Percentiles rank a stretch among this genome's conserved stretches.
These are phyloP conservation scores for Saccharomyces paradoxus DNA, from an alignment of 805 yeast species.

Conservation along the genomic window DNA sequence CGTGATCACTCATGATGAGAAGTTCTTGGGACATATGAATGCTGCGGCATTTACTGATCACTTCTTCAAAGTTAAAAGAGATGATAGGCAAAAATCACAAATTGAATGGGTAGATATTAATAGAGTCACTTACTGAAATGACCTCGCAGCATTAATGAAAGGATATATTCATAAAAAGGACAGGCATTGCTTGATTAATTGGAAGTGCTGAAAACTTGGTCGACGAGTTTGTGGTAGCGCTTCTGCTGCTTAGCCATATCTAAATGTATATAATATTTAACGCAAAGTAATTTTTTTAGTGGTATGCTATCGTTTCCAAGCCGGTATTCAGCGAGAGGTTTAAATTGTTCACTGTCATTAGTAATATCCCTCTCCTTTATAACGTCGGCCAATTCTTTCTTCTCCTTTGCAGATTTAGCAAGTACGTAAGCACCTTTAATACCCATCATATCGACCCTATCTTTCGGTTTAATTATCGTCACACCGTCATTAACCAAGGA, in stretches of 20 bases:
- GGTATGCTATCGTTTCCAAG: background rate
- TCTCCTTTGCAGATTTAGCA: conserved; percentile 11
- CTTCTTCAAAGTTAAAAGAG: conserved; percentile 73
- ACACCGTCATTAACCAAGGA: conserved; percentile 17
- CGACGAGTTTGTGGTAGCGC: conserved; percentile 23
- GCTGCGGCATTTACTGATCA: conserved; percentile 82
- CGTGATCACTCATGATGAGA: conserved; percentile 94
- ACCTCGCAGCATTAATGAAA: background rate
- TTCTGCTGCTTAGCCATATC: conserved; percentile 33
- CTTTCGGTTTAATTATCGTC: conserved; percentile 8
- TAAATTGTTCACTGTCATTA: background rate
- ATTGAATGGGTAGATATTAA: conserved; percentile 52
- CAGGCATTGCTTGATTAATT: background rate
- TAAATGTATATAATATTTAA: conserved; percentile 19
- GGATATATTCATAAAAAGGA: background rate
- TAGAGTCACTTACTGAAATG: conserved; percentile 26
- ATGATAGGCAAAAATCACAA: conserved; percentile 70
- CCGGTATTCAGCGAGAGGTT: background rate
- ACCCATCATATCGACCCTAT: conserved; percentile 15
- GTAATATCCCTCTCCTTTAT: background rate
- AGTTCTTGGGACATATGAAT: conserved; percentile 74
- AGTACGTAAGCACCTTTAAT: conserved; percentile 16
- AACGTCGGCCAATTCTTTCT: conserved; percentile 3
- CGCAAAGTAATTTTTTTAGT: conserved; percentile 11
- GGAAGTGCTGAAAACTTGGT: background rate